Evolutionary conservation across 345 rosid species (phyloP).

Genomic region (Salix purpurea): DNA sequence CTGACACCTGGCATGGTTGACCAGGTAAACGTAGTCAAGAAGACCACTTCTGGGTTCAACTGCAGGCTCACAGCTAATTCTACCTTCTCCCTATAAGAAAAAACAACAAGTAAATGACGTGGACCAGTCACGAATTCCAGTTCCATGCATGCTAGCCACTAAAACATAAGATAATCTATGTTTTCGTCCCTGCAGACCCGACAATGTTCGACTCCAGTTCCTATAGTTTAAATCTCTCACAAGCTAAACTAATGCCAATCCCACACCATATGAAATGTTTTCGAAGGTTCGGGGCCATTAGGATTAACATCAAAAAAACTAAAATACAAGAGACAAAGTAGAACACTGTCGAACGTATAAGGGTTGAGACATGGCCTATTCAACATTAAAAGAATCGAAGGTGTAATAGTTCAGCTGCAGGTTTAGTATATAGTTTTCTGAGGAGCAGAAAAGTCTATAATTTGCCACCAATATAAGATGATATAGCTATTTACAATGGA

Average conservation of each 20-base stretch:
- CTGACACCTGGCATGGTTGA: neutral
- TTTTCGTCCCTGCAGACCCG: neutral
- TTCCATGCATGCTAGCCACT: too few species aligned
- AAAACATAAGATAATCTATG: too few species aligned
- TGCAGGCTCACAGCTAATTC: neutral
- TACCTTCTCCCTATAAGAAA: conserved; percentile 10
- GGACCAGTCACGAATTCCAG: neutral
- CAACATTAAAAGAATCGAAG: neutral
- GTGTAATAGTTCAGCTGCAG: neutral
- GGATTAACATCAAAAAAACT: neutral
- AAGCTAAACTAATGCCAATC: too few species aligned
- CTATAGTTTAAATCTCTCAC: neutral
- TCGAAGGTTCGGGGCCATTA: neutral
- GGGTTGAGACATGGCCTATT: neutral
- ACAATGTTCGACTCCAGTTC: neutral
- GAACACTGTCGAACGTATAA: neutral
- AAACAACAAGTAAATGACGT: neutral
- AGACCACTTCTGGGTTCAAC: neutral
- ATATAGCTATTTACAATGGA: neutral
- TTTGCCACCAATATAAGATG: neutral
- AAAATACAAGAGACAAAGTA: neutral
- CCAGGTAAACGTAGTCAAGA: neutral
- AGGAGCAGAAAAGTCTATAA: neutral
- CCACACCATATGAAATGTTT: too few species aligned
- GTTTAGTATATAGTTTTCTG: neutral